phyloP scores from a whole-genome alignment of 306 rosid genomes.

The Biancaea sappan region DNA sequence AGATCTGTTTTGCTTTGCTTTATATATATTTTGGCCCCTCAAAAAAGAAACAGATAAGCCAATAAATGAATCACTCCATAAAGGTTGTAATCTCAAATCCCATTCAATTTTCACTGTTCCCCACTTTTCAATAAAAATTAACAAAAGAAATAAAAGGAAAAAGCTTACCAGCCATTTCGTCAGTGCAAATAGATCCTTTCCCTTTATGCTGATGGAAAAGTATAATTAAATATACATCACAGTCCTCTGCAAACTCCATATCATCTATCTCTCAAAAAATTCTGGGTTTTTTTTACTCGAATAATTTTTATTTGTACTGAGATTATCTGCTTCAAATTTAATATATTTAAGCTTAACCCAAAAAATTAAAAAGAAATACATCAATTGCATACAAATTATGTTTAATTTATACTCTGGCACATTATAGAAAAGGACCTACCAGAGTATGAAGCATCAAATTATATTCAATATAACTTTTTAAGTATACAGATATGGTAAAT shows the following conservation, averaged over 20 bases:
- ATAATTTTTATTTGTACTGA: background rate
- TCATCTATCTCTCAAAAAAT: background rate
- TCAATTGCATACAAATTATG: background rate
- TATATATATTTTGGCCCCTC: conserved; percentile 43
- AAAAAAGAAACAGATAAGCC: conserved; percentile 32
- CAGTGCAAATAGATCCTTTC: conserved; percentile 38
- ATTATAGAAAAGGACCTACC: background rate
- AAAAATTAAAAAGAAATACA: background rate
- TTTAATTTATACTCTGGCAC: background rate
- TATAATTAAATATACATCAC: conserved; percentile 38
- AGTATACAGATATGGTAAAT: background rate
- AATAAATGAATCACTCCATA: conserved; percentile 41
- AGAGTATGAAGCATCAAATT: background rate
- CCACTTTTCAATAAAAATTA: too few relatives aligned
- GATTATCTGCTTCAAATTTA: too few relatives aligned
- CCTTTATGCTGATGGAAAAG: conserved; percentile 33
- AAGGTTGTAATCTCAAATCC: background rate
- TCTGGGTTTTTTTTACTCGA: background rate
- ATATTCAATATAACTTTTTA: too few relatives aligned
- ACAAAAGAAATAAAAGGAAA: background rate
- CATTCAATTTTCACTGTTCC: background rate
- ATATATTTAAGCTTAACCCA: background rate
- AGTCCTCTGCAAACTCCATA: background rate
- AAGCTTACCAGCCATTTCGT: conserved; percentile 27
- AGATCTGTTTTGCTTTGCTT: conserved; percentile 43